These are phyloP conservation scores for Zygotorulaspora sp. DNA, from an alignment of 805 yeast species.

Conservation along the genomic window DNA sequence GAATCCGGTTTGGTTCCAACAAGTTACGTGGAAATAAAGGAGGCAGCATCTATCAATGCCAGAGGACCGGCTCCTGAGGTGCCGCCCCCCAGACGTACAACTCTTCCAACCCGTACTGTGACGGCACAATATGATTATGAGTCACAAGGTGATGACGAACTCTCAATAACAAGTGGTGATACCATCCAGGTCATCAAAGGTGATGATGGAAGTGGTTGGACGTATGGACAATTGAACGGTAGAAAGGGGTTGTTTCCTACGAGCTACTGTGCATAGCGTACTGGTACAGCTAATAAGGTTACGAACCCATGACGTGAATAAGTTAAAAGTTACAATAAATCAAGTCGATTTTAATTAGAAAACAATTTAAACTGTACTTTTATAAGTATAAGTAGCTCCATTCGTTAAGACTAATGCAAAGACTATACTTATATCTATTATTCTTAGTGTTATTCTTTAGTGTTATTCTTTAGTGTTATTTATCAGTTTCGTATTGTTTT, in stretches of 20 bases:
- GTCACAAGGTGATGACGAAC: slow-evolving; percentile 78
- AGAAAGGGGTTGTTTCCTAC: slow-evolving; percentile 71
- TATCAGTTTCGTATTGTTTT: no score
- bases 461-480: no score
- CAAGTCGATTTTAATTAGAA: no score
- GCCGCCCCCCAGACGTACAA: slow-evolving; percentile 57
- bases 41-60: slow-evolving; percentile 16
- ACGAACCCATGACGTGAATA: no score
- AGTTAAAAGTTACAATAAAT: no score
- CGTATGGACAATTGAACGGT: slow-evolving; percentile 78
- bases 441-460: no score
- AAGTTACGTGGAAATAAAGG: slow-evolving; percentile 54
- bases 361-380: no score
- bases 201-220: slow-evolving; percentile 89
- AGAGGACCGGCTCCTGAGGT: slow-evolving; percentile 70
- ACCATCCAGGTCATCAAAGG: slow-evolving; percentile 60
- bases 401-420: no score
- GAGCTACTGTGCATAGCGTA: slow-evolving; percentile 51
- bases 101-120: slow-evolving; percentile 39
- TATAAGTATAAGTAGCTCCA: no score
- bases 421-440: no score
- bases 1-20: slow-evolving; percentile 81
- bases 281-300: no score
- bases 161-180: slow-evolving; percentile 70
- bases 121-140: slow-evolving; percentile 70